phyloP scores from a whole-genome alignment of 169 alveolate genomes.

The Cryptosporidium canis region DNA sequence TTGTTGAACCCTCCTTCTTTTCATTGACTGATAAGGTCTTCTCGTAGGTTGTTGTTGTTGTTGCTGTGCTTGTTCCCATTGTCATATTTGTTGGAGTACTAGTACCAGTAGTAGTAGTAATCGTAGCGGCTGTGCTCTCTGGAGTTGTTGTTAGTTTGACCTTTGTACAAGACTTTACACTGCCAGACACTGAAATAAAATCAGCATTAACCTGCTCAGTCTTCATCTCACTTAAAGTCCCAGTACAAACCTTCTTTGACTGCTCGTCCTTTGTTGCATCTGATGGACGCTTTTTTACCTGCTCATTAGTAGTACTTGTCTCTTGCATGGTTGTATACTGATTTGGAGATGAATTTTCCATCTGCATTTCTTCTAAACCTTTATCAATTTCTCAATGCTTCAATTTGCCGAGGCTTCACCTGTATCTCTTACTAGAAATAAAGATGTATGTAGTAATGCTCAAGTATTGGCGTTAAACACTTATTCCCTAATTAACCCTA shows the following conservation, averaged over 20 bases:
- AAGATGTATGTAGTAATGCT: too few species aligned
- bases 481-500: too few species aligned
- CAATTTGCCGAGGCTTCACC: not conserved
- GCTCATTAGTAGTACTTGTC: not conserved
- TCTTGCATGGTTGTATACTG: slow-evolving; percentile 4
- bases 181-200: not conserved
- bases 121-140: not conserved
- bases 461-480: too few species aligned
- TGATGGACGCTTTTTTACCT: slow-evolving; percentile 65
- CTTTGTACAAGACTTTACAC: not conserved
- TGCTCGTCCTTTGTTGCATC: slow-evolving; percentile 60
- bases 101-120: not conserved
- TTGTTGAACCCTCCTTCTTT: not conserved
- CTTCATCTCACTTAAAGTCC: not conserved
- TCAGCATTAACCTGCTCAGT: not conserved
- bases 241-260: slow-evolving; percentile 52
- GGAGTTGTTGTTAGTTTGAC: not conserved
- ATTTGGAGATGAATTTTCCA: slow-evolving; percentile 67
- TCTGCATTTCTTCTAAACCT: slow-evolving; percentile 15
- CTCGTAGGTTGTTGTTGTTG: not conserved
- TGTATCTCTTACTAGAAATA: not conserved
- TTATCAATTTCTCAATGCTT: not conserved
- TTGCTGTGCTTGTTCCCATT: not conserved
- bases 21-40: not conserved
- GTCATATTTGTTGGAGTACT: not conserved